Base-by-base conservation (phyloP, 2,329 filamentous ascomycete genomes). In the Penicillium aurantiogriseum region DNA sequence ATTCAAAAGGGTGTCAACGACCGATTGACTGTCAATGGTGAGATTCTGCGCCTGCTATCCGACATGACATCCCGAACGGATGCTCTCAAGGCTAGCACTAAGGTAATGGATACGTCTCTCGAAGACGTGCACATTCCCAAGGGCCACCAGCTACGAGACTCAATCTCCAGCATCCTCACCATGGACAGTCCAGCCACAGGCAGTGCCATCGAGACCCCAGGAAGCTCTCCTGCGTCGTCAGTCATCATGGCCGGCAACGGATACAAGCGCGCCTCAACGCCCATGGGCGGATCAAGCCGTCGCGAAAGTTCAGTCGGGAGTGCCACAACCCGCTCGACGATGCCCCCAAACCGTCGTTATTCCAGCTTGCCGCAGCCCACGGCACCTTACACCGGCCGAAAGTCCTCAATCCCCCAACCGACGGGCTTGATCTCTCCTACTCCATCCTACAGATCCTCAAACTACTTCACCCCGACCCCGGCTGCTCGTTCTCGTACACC, bases 1-100 rank as follows among this genome's bases (percentile, higher is more conserved):
- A 97, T 97, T 50, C 91, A 97, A 66, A 93, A 91, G 71, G 94
- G 94, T n/a, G 89, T 97, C 68, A 90, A 90, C 71, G 92, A 97
- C 69, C 86, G 94, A n/a, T 80, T 97, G 49, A 97, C 94, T 0
- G 91, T 97, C 54, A 97, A 99, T 70, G 94, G 94, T 44, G 94
- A 97, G 75, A 94, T 97, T 61, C 76, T 97, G 29, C 86, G 92
- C 44, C 80, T 97, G 33, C 88, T 96, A 68, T 85, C 86, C 7
- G 92, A 97, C 67, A 89, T 97, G 79, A 88, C 91, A 68, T 81
- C 85, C n/a, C 88, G 88, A 67, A 95, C 92, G 85, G 84, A 88
- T 63, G 83, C 85, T 4, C 78, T 97, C 51, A 91, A 92, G 69
- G 81, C 83, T 15, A 85, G 90, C 61, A 93, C 94, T 78, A 83